These are phyloP conservation scores for Yamadazyma philogaea DNA, from an alignment of 805 yeast species.

Conservation along the genomic window DNA sequence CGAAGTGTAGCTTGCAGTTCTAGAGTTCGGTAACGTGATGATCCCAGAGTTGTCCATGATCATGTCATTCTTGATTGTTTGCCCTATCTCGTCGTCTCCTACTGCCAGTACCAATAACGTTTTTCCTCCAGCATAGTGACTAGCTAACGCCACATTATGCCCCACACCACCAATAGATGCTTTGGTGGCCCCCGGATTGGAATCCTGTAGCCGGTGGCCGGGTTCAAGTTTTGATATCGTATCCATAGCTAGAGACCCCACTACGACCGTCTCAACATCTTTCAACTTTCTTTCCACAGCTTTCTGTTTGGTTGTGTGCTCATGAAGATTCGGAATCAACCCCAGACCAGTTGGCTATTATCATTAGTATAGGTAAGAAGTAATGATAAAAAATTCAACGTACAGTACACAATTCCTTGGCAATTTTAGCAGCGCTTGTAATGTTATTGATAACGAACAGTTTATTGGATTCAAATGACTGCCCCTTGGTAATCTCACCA, in stretches of 20 bases:
- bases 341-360: not conserved
- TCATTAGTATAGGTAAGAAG: conserved; percentile 2
- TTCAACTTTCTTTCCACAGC: not conserved
- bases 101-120: conserved; percentile 54
- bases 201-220: conserved; percentile 45
- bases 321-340: not conserved
- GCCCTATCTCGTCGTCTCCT: conserved; percentile 58
- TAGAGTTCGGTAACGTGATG: conserved; percentile 14
- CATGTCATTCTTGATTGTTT: conserved; percentile 17
- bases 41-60: conserved; percentile 42
- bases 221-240: conserved; percentile 50
- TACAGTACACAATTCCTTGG: conserved; percentile 43
- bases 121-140: conserved; percentile 29
- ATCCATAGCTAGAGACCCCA: conserved; percentile 80
- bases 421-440: conserved; percentile 61
- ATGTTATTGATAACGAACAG: conserved; percentile 80
- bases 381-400: conserved; percentile 1
- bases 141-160: conserved; percentile 70
- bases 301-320: no score
- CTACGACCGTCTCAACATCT: conserved; percentile 39
- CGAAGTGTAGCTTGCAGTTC: conserved; percentile 73
- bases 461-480: conserved; percentile 65
- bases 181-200: conserved; percentile 64
- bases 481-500: conserved; percentile 66
- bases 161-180: conserved; percentile 83